A percentile compares a stretch with the other conserved stretches of the same genome.
Conservation (phyloP, 805 yeast species). For the Priceomyces medius region DNA sequence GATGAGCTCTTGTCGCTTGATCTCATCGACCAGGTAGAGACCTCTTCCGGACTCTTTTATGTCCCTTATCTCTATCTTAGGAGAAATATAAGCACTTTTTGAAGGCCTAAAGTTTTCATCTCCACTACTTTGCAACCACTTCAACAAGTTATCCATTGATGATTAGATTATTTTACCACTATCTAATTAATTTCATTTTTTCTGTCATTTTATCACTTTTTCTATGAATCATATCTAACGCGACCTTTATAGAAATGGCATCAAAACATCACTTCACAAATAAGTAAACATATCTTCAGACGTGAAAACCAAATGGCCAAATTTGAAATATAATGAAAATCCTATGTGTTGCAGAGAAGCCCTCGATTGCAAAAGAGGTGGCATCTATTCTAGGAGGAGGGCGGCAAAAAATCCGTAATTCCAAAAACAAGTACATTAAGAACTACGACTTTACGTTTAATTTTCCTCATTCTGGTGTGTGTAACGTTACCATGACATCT, state of each 20-base stretch:
- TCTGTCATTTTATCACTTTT: neutral
- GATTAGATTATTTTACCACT: neutral
- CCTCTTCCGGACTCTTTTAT: constrained; percentile 57
- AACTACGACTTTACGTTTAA: constrained; percentile 76
- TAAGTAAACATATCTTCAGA: too few relatives aligned
- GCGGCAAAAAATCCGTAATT: constrained; percentile 42
- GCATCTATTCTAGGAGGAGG: constrained; percentile 78
- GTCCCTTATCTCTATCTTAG: constrained; percentile 41
- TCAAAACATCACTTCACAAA: too few relatives aligned
- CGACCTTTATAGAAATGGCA: constrained; percentile 1
- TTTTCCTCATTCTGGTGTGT: constrained; percentile 60
- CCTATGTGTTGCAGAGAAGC: constrained; percentile 95
- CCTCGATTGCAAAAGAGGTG: constrained; percentile 88
- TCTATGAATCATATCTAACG: neutral
- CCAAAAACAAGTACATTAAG: constrained; percentile 61
- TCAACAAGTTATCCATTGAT: constrained; percentile 18
- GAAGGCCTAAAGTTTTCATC: constrained; percentile 21
- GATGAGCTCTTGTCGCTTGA: constrained; percentile 45
- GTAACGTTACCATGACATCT: constrained; percentile 87
- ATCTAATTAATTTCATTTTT: neutral
- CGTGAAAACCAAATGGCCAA: constrained; percentile 1
- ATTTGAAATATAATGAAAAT: constrained; percentile 52
- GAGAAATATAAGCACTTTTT: constrained; percentile 31
- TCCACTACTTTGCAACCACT: constrained; percentile 29
- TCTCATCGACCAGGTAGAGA: constrained; percentile 40